A percentile compares a stretch with the other conserved stretches of the same genome.
phyloP scores from a whole-genome alignment of 2,329 filamentous ascomycete species.

The Coniosporium tulheliwenetii region DNA sequence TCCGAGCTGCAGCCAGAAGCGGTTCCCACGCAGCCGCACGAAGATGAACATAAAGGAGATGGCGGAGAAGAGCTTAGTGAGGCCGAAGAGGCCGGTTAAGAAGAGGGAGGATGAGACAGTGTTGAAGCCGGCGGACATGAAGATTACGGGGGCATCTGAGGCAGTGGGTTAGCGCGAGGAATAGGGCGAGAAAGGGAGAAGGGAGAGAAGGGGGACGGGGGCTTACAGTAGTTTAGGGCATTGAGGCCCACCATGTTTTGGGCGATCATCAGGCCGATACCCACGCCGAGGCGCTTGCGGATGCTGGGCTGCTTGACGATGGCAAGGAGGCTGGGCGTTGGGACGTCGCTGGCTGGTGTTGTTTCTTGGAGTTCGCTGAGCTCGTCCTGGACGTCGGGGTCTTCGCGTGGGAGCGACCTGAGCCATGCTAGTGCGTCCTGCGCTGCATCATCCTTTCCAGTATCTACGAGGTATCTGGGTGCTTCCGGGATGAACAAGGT shows the following conservation, averaged over 20 bases:
- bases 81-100: conserved; percentile 10
- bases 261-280: conserved; percentile 6
- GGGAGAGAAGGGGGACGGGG: neutral
- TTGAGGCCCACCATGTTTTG: conserved; percentile 7
- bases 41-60: conserved; percentile 8
- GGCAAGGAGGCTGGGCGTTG: neutral
- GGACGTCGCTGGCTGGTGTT: neutral
- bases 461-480: neutral
- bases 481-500: conserved; percentile 2
- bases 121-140: conserved; percentile 9
- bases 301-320: conserved; percentile 1
- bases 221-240: conserved; percentile 7
- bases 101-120: conserved; percentile 8
- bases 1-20: conserved; percentile 7
- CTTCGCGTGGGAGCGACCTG: neutral
- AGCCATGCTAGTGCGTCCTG: conserved; percentile 1
- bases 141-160: conserved; percentile 6
- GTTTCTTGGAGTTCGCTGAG: neutral
- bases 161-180: neutral
- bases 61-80: conserved; percentile 8
- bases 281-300: conserved; percentile 2
- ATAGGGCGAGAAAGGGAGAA: too few relatives aligned
- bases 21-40: conserved; percentile 5
- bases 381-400: neutral
- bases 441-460: conserved; percentile 1